Percentiles rank a stretch among this genome's conserved stretches.
phyloP scores from a whole-genome alignment of 129 eudicot species.

The Flaveria ramosissima region DNA sequence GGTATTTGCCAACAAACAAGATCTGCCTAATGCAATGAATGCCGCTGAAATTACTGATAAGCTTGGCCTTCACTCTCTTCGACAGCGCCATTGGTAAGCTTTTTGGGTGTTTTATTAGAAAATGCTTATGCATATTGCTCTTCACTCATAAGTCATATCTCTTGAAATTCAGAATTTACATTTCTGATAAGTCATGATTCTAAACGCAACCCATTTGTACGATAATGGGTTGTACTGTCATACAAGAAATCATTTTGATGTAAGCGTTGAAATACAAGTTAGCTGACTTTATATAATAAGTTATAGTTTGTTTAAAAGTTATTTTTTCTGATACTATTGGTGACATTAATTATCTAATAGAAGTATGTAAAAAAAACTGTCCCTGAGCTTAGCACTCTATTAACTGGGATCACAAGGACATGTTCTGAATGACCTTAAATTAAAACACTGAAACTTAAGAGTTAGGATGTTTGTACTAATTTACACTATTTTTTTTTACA shows the following conservation, averaged over 20 bases:
- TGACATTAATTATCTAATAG: not conserved
- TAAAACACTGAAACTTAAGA: not conserved
- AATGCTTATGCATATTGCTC: not conserved
- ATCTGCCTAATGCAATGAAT: constrained; percentile 99
- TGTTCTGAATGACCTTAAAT: too few relatives aligned
- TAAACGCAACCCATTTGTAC: not conserved
- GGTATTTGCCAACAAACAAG: constrained; percentile 99
- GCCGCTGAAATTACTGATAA: constrained; percentile 99
- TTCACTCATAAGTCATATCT: not conserved
- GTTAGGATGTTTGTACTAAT: not conserved
- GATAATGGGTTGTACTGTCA: not conserved
- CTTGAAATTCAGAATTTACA: not conserved
- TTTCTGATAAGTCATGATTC: not conserved
- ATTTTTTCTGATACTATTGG: not conserved
- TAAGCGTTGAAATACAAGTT: not conserved
- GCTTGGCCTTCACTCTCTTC: constrained; percentile 98
- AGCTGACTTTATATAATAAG: not conserved
- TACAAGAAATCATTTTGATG: not conserved
- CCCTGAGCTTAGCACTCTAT: not conserved
- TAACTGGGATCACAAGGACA: not conserved
- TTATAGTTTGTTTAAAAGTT: not conserved
- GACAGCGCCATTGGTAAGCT: constrained; percentile 97
- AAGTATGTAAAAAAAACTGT: not conserved
- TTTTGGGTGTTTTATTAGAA: not conserved
- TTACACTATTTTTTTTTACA: not conserved